Evolutionary conservation across 2,329 filamentous ascomycete species (phyloP), one percentile per base, ranked within the genome.

Genomic region (Arthrobotrys pseudoclavata): DNA sequence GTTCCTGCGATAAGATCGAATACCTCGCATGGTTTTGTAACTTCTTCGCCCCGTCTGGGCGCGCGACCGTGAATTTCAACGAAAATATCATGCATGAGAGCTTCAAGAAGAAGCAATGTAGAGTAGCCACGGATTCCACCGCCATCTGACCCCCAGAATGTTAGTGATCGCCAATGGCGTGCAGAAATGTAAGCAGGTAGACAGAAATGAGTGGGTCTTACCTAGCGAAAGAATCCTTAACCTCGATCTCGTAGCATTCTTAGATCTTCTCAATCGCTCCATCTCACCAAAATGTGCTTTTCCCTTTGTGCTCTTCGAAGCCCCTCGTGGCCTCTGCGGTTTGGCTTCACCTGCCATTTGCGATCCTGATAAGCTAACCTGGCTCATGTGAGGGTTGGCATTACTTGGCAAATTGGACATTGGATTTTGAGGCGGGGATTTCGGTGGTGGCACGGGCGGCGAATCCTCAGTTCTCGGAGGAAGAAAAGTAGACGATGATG

Each of bases 1-100:
- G 94, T 97, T 75, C 96, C 96, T 68, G 93, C 91, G 80, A 99
- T 99, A 63, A 99, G 88, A 85, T 99, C 96, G 85, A 99, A 99
- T 84, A 98, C 94, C 80, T 99, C 96, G 89, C 94, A 97, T 82
- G 96, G 96, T 82, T 97, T 97, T 13, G 96, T 96, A 34, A 98
- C 96, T 83, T 98, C 91, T 83, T 95, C 89, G 10, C 79, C 80
- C 83, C 93, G 89, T 82, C 91, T 91, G n/a, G 96, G 96, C 6
- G 95, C 93, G 83, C 91, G 90, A 40, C 95, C 95, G 75, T 82
- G 72, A 76, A 90, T 93, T 84, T 97, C 94, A 85, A 98, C 94
- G 84, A 96, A 98, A 12, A 93, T 94, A 79, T 93, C 89, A 86
- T 99, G 93, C 96, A 99, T 99, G 76, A 99, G 88, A 85, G 98